phyloP scores from a whole-genome alignment of 352 stramenopile species.

The Peronospora farinosa region DNA sequence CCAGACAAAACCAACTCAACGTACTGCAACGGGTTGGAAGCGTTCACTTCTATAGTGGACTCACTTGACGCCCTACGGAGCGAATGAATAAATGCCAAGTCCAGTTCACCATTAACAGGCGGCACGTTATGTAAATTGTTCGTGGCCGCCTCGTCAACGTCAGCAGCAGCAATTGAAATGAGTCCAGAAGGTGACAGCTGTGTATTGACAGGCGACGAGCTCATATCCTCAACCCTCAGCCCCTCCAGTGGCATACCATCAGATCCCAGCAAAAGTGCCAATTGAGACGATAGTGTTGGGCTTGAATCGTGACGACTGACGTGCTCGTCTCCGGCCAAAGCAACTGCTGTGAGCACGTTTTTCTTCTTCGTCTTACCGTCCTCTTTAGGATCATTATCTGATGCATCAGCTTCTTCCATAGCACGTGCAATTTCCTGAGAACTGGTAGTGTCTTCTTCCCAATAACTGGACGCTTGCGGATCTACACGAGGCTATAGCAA shows the following conservation, averaged over 20 bases:
- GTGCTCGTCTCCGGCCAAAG: slow-evolving; percentile 23
- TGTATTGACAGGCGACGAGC: slow-evolving; percentile 35
- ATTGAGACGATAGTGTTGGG: slow-evolving; percentile 17
- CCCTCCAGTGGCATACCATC: slow-evolving; percentile 42
- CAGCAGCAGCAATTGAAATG: slow-evolving; percentile 77
- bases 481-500: slow-evolving; percentile 51
- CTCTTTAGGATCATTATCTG: slow-evolving; percentile 23
- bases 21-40: slow-evolving; percentile 11
- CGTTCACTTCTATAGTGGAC: not conserved
- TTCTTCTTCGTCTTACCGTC: slow-evolving; percentile 52
- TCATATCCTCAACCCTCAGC: slow-evolving; percentile 41
- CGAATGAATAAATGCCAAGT: slow-evolving; percentile 56
- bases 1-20: slow-evolving; percentile 1
- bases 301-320: slow-evolving; percentile 9
- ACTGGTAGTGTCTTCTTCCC: slow-evolving; percentile 69
- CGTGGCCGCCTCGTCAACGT: slow-evolving; percentile 65
- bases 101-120: slow-evolving; percentile 42
- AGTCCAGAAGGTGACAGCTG: slow-evolving; percentile 68
- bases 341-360: slow-evolving; percentile 23
- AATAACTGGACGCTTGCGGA: slow-evolving; percentile 65
- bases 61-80: slow-evolving; percentile 33
- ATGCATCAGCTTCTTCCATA: slow-evolving; percentile 52
- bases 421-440: slow-evolving; percentile 53
- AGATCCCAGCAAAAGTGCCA: slow-evolving; percentile 34
- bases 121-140: slow-evolving; percentile 26